phyloP scores from a whole-genome alignment of 257 asterid genomes.

The Jacaranda mimosifolia region DNA sequence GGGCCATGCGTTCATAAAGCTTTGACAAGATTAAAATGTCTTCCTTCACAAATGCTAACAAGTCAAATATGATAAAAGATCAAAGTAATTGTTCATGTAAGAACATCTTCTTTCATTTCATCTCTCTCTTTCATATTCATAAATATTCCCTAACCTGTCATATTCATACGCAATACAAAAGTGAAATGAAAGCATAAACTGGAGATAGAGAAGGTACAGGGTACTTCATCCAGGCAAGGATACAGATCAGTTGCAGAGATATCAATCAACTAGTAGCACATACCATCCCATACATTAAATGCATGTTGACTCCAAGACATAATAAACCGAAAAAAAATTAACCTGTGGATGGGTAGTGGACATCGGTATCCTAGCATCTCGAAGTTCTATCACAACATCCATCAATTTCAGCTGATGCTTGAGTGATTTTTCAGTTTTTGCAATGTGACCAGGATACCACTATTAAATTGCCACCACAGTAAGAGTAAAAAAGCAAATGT shows the following conservation, averaged over 20 bases:
- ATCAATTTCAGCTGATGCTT: slow-evolving; percentile 93
- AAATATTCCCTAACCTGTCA: background rate
- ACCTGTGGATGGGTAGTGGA: slow-evolving; percentile 95
- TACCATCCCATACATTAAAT: slow-evolving; percentile 7
- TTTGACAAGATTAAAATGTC: background rate
- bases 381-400: slow-evolving; percentile 98
- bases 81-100: background rate
- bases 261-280: slow-evolving; percentile 30
- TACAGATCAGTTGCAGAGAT: slow-evolving; percentile 24
- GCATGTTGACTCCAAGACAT: slow-evolving; percentile 11
- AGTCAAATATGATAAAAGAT: background rate
- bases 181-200: background rate
- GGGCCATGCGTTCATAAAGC: background rate
- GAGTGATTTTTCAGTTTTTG: slow-evolving; percentile 92
- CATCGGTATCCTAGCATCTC: slow-evolving; percentile 96
- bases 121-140: slow-evolving; percentile 4
- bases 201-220: background rate
- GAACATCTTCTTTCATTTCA: background rate
- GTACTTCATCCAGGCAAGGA: slow-evolving; percentile 1
- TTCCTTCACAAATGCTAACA: background rate
- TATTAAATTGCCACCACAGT: slow-evolving; percentile 41
- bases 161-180: slow-evolving; percentile 5
- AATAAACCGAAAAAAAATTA: slow-evolving; percentile 23
- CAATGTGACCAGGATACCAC: slow-evolving; percentile 99
- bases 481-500: slow-evolving; percentile 31